Conservation (phyloP, 1,284 basidiomycete species). For the Leccinum pallidistipes region DNA sequence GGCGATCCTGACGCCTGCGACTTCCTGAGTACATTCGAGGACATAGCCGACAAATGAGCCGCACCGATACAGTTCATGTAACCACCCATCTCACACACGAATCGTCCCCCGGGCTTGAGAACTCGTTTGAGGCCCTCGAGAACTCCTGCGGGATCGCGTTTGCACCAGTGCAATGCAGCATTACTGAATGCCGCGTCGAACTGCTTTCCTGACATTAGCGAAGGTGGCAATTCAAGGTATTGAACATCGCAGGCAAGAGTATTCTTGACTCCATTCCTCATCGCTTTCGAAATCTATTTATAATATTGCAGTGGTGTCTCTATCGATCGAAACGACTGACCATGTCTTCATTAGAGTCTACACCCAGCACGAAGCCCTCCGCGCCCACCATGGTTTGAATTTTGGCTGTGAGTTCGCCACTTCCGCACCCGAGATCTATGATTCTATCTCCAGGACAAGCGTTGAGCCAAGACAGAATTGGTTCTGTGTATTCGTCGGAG, state of each 20-base stretch:
- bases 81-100: constrained; percentile 80
- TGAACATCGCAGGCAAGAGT: constrained; percentile 56
- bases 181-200: constrained; percentile 77
- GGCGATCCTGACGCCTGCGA: constrained; percentile 58
- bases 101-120: constrained; percentile 67
- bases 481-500: constrained; percentile 59
- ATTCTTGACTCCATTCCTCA: constrained; percentile 46
- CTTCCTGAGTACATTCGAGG: background rate
- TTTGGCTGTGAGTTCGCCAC: constrained; percentile 68
- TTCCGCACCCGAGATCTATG: constrained; percentile 82
- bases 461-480: constrained; percentile 63
- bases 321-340: constrained; percentile 39
- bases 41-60: constrained; percentile 9
- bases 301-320: background rate
- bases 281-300: constrained; percentile 58
- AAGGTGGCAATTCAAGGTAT: constrained; percentile 38
- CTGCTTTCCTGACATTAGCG: constrained; percentile 20
- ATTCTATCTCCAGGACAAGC: constrained; percentile 67
- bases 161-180: constrained; percentile 85
- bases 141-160: constrained; percentile 65
- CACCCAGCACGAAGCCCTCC: constrained; percentile 60
- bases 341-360: constrained; percentile 75
- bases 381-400: constrained; percentile 55
- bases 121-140: constrained; percentile 56
- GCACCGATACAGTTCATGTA: constrained; percentile 67